Evolutionary conservation across 2,329 filamentous ascomycete genomes (phyloP).

Genomic region (Lachnellula subtilissima): DNA sequence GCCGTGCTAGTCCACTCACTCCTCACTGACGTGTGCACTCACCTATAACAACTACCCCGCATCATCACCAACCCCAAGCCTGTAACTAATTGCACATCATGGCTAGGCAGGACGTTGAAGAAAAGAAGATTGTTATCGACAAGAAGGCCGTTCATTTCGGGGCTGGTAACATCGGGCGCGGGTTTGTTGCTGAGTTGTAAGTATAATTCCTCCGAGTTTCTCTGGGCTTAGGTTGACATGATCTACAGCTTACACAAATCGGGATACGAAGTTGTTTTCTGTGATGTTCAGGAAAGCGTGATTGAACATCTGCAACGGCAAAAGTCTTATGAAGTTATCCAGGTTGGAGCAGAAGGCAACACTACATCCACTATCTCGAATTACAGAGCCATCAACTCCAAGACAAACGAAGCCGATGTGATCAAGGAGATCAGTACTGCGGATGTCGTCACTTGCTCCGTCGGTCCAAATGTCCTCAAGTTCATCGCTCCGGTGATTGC

Average conservation of each 20-base stretch:
- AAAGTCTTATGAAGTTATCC: slow-evolving; percentile 82
- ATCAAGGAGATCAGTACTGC: slow-evolving; percentile 81
- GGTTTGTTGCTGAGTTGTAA: slow-evolving; percentile 33
- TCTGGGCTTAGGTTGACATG: background rate
- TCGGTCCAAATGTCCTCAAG: slow-evolving; percentile 91
- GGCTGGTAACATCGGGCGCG: slow-evolving; percentile 72
- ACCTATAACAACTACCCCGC: too few species aligned
- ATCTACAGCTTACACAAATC: slow-evolving; percentile 68
- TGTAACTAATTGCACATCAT: slow-evolving; percentile 3
- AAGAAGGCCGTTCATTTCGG: slow-evolving; percentile 81
- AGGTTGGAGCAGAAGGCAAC: slow-evolving; percentile 82
- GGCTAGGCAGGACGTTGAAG: slow-evolving; percentile 1
- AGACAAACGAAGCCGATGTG: slow-evolving; percentile 74
- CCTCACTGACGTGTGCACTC: too few species aligned
- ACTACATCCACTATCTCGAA: slow-evolving; percentile 80
- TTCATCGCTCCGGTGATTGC: slow-evolving; percentile 95
- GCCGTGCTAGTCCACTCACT: too few species aligned
- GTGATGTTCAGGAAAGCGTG: slow-evolving; percentile 82
- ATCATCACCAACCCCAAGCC: background rate
- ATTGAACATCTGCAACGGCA: slow-evolving; percentile 74
- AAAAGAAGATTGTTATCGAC: slow-evolving; percentile 6
- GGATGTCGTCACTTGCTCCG: slow-evolving; percentile 91
- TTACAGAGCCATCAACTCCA: slow-evolving; percentile 96
- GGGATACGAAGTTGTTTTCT: slow-evolving; percentile 92
- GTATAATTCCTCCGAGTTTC: slow-evolving; percentile 1